A percentile compares a stretch with the other conserved stretches of the same genome.
These are phyloP conservation scores for Lagenidium sp. DNA, from an alignment of 352 stramenopile genomes.

Conservation along the genomic window DNA sequence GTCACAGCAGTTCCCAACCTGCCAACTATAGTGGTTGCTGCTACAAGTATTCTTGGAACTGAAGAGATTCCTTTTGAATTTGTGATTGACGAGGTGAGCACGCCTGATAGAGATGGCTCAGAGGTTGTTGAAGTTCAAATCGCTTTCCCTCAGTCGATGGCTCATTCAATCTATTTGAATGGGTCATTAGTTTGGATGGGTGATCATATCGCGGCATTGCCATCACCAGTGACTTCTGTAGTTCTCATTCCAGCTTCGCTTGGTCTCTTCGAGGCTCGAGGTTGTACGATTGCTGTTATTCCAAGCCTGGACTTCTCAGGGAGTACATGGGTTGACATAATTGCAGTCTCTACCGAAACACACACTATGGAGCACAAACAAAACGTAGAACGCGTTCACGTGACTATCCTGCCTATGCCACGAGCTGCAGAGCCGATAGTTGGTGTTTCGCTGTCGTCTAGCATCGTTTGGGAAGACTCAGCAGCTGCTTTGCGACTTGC, in stretches of 20 bases:
- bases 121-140: conserved; percentile 1
- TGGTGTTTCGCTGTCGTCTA: too few relatives aligned
- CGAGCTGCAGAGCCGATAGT: too few relatives aligned
- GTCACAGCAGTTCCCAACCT: neutral
- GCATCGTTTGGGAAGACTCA: too few relatives aligned
- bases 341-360: too few relatives aligned
- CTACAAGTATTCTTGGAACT: neutral
- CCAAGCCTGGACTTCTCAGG: too few relatives aligned
- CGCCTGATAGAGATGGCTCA: conserved; percentile 1
- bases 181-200: neutral
- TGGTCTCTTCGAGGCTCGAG: neutral
- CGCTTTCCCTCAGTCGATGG: neutral
- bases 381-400: too few relatives aligned
- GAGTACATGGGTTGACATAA: too few relatives aligned
- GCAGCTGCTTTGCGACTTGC: too few relatives aligned
- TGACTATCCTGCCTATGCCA: too few relatives aligned
- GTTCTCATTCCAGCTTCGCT: neutral
- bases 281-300: neutral
- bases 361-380: too few relatives aligned
- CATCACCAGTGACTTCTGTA: conserved; percentile 1
- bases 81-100: neutral
- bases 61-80: neutral
- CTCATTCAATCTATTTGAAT: neutral
- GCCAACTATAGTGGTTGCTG: neutral
- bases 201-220: neutral